Evolutionary conservation across 176 grass and related monocot species (phyloP).

Genomic region (Puccinellia tenuiflora): DNA sequence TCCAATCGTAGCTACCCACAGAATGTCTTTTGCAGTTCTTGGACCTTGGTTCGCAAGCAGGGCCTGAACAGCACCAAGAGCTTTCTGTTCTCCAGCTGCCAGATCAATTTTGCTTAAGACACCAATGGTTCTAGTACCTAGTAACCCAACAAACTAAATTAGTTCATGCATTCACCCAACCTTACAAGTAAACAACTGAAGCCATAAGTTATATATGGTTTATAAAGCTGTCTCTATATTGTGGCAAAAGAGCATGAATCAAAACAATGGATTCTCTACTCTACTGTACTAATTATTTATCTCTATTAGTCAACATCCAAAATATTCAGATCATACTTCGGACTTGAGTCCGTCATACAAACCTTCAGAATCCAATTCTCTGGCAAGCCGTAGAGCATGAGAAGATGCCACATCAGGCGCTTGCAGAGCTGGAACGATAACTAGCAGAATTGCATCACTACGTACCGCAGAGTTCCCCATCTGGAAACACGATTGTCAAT

Average conservation of each 20-base stretch:
- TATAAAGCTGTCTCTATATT: background rate
- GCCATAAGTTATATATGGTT: background rate
- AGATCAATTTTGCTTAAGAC: constrained; percentile 87
- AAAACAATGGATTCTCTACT: background rate
- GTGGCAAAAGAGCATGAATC: background rate
- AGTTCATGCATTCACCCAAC: background rate
- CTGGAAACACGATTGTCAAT: constrained; percentile 29
- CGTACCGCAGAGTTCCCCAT: constrained; percentile 55
- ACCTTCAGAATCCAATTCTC: constrained; percentile 81
- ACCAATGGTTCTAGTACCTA: constrained; percentile 84
- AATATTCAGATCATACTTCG: background rate
- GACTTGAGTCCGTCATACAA: background rate
- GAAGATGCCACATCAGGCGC: constrained; percentile 75
- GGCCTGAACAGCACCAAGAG: constrained; percentile 65
- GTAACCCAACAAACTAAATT: constrained; percentile 25
- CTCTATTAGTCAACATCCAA: background rate
- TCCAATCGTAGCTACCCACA: constrained; percentile 70
- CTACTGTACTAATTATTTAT: background rate
- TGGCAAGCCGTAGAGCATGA: constrained; percentile 63
- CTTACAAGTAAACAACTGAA: constrained; percentile 10
- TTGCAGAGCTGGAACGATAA: constrained; percentile 73
- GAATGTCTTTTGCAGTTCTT: constrained; percentile 59
- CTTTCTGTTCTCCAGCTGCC: constrained; percentile 67
- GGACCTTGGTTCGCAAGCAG: constrained; percentile 66
- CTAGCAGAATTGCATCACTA: constrained; percentile 74